These are phyloP conservation scores for Plasmodium fragile DNA, from an alignment of 169 alveolate species.

Conservation along the genomic window DNA sequence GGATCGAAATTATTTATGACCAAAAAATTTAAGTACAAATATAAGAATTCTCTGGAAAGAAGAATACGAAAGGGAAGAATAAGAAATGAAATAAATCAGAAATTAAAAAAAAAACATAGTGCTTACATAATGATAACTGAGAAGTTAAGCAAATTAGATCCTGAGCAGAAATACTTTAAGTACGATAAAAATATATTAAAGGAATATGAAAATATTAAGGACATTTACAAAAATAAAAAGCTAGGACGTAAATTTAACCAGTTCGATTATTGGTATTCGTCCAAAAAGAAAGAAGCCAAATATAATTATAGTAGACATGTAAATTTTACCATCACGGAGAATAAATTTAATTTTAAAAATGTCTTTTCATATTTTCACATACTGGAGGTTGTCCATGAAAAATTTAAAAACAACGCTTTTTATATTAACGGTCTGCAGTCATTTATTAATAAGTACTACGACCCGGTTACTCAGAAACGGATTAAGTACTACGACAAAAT, in stretches of 20 bases:
- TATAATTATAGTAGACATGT: slow-evolving; percentile 74
- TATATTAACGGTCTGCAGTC: slow-evolving; percentile 71
- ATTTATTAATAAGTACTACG: slow-evolving; percentile 74
- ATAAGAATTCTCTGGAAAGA: slow-evolving; percentile 56
- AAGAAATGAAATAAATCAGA: slow-evolving; percentile 69
- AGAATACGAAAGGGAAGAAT: slow-evolving; percentile 58
- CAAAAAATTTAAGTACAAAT: slow-evolving; percentile 58
- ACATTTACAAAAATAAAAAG: slow-evolving; percentile 70
- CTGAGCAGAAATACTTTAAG: slow-evolving; percentile 69
- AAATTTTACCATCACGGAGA: slow-evolving; percentile 64
- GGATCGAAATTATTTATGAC: slow-evolving; percentile 60
- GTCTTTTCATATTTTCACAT: slow-evolving; percentile 75
- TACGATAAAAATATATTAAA: slow-evolving; percentile 75
- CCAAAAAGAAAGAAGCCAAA: slow-evolving; percentile 65
- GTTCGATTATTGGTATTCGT: slow-evolving; percentile 75
- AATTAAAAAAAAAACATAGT: slow-evolving; percentile 74
- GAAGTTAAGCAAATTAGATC: slow-evolving; percentile 73
- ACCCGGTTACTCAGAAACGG: slow-evolving; percentile 63
- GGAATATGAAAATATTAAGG: slow-evolving; percentile 70
- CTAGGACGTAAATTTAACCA: slow-evolving; percentile 62
- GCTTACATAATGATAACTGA: slow-evolving; percentile 74
- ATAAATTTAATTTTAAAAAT: slow-evolving; percentile 66
- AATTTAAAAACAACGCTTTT: slow-evolving; percentile 59
- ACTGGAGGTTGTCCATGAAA: slow-evolving; percentile 72
- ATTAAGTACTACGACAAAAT: slow-evolving; percentile 58